These are phyloP conservation scores for Parasitella parasitica DNA, from an alignment of 371 early-diverging fungal species.

Conservation along the genomic window DNA sequence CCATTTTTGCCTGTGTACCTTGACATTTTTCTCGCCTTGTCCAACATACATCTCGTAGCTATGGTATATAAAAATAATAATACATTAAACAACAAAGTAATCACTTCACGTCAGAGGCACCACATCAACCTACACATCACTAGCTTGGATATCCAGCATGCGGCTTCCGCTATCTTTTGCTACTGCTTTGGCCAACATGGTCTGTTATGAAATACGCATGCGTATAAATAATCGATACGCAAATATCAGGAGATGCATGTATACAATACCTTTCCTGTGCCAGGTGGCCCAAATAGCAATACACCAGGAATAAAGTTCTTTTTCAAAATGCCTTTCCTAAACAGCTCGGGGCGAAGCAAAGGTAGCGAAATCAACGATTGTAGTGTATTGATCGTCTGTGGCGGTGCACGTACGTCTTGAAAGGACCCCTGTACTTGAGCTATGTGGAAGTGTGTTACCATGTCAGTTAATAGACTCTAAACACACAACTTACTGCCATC, in stretches of 20 bases:
- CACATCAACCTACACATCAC: conserved; percentile 69
- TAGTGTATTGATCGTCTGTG: conserved; percentile 73
- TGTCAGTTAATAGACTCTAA: not conserved
- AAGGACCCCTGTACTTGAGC: conserved; percentile 65
- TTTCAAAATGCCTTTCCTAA: conserved; percentile 74
- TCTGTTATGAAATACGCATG: conserved; percentile 60
- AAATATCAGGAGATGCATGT: no score
- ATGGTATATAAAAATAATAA: no score
- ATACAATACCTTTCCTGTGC: conserved; percentile 86
- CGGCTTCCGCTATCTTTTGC: conserved; percentile 94
- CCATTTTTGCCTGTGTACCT: conserved; percentile 21
- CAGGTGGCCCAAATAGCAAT: conserved; percentile 97
- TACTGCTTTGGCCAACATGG: conserved; percentile 95
- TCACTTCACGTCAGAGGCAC: no score
- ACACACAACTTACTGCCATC: conserved; percentile 53
- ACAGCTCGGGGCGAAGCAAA: conserved; percentile 78
- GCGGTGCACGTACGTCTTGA: conserved; percentile 58
- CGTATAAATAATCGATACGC: not conserved
- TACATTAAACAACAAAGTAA: not conserved
- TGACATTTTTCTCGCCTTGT: conserved; percentile 97
- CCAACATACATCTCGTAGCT: conserved; percentile 94
- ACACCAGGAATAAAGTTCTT: conserved; percentile 81
- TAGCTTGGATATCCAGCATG: conserved; percentile 92
- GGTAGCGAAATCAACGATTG: conserved; percentile 88
- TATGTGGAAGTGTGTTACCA: conserved; percentile 6